A percentile compares a stretch with the other conserved stretches of the same genome.
Evolutionary conservation across 2,329 filamentous ascomycete genomes (phyloP).

Genomic region (Sporothrix pallida): DNA sequence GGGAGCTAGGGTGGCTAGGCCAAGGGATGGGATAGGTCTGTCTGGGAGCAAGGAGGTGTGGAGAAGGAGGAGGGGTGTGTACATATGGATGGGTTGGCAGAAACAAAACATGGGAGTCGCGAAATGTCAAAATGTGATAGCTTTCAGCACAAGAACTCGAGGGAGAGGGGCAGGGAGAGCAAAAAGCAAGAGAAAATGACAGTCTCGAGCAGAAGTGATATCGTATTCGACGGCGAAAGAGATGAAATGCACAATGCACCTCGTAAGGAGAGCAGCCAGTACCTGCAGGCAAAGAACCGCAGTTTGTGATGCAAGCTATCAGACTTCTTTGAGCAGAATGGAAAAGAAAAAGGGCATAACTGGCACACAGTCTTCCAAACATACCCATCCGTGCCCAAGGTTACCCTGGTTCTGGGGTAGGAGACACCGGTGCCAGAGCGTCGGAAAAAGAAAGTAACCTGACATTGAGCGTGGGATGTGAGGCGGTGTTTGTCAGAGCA

Average conservation of each 20-base stretch:
- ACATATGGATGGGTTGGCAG: background rate
- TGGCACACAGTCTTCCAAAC: too few relatives aligned
- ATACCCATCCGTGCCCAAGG: background rate
- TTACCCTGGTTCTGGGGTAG: background rate
- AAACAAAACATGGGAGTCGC: background rate
- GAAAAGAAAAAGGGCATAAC: background rate
- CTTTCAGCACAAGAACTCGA: conserved; percentile 3
- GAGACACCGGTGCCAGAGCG: background rate
- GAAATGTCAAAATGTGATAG: background rate
- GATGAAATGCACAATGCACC: background rate
- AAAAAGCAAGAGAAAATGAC: background rate
- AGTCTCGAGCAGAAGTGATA: background rate
- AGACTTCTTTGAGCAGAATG: background rate
- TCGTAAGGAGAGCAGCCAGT: too few relatives aligned
- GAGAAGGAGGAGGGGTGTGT: background rate
- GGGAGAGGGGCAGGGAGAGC: background rate
- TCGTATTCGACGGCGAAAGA: background rate
- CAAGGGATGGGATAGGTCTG: conserved; percentile 21
- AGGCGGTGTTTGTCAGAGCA: background rate
- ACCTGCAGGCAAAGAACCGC: too few relatives aligned
- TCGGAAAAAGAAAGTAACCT: conserved; percentile 14
- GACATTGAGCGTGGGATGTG: background rate
- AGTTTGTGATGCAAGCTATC: too few relatives aligned
- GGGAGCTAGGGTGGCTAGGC: conserved; percentile 21
- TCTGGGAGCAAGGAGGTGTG: conserved; percentile 22